A percentile compares a stretch with the other conserved stretches of the same genome.
Evolutionary conservation across 164 flowering plant species (phyloP).

Genomic region (Piper betle): DNA sequence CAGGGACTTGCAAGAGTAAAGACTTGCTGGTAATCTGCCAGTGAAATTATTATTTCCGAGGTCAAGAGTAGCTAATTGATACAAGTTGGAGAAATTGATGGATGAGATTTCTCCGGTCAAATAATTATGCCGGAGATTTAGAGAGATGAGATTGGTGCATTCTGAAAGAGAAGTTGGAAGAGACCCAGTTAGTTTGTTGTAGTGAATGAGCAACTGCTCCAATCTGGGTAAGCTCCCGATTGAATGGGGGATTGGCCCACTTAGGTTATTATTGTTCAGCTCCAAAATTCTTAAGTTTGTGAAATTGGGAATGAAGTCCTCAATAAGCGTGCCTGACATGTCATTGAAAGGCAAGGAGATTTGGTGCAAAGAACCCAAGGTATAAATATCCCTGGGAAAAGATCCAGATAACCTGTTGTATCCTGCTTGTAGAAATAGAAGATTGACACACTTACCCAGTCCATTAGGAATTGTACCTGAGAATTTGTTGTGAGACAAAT

Average conservation of each 20-base stretch:
- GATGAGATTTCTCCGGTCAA: constrained; percentile 28
- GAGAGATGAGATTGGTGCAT: constrained; percentile 41
- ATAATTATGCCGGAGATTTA: constrained; percentile 71
- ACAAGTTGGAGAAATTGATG: constrained; percentile 45
- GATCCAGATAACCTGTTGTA: constrained; percentile 45
- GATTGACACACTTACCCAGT: constrained; percentile 34
- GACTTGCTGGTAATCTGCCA: constrained; percentile 49
- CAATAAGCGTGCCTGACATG: constrained; percentile 45
- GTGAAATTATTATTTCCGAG: constrained; percentile 54
- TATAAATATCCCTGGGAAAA: constrained; percentile 43
- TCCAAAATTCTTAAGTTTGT: constrained; percentile 32
- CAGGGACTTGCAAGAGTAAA: constrained; percentile 42
- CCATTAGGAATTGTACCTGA: constrained; percentile 32
- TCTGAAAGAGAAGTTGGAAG: constrained; percentile 42
- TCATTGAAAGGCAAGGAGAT: constrained; percentile 43
- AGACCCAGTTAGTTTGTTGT: constrained; percentile 51
- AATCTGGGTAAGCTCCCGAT: constrained; percentile 39
- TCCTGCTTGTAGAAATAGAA: constrained; percentile 32
- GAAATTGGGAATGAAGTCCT: constrained; percentile 47
- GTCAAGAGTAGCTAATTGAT: constrained; percentile 50
- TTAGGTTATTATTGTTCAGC: constrained; percentile 36
- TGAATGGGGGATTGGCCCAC: constrained; percentile 48
- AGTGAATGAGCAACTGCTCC: constrained; percentile 41
- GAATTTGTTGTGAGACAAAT: constrained; percentile 52
- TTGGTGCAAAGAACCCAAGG: constrained; percentile 38